Conservation (phyloP, 2,329 filamentous ascomycete genomes). For the Huntiella omanensis region DNA sequence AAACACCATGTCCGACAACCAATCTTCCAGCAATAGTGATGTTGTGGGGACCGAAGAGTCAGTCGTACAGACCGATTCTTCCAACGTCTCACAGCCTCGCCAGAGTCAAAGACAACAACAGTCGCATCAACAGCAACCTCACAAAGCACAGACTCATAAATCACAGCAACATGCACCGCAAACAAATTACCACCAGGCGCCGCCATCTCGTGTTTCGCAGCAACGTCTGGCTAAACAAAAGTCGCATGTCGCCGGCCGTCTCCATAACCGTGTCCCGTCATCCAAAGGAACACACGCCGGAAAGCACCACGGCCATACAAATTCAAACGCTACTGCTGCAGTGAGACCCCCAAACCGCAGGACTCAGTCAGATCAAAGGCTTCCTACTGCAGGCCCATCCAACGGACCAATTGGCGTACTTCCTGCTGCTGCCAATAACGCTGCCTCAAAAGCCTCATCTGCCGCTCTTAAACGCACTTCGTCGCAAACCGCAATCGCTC, state of each 20-base stretch:
- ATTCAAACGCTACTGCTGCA: constrained; percentile 1
- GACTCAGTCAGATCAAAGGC: constrained; percentile 8
- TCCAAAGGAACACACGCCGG: constrained; percentile 8
- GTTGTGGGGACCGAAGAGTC: no score
- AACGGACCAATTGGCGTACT: neutral
- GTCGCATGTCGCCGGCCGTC: constrained; percentile 9
- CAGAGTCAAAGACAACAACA: neutral
- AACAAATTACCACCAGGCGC: neutral
- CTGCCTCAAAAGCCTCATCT: neutral
- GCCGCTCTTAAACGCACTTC: constrained; percentile 7
- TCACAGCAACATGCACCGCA: constrained; percentile 1
- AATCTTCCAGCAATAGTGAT: no score
- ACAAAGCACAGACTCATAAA: constrained; percentile 3
- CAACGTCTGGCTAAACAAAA: constrained; percentile 11
- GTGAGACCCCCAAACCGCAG: constrained; percentile 9
- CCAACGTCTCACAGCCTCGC: neutral
- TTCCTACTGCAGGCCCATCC: constrained; percentile 1
- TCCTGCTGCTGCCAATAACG: neutral
- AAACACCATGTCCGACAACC: no score
- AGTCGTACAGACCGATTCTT: neutral
- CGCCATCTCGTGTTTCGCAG: constrained; percentile 8
- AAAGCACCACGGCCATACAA: constrained; percentile 8
- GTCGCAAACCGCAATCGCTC: constrained; percentile 10
- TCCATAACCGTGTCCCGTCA: constrained; percentile 9
- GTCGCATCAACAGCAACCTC: neutral